A percentile compares a stretch with the other conserved stretches of the same genome.
Evolutionary conservation across 352 stramenopile species (phyloP).

Genomic region (Globisporangium iwayamae): DNA sequence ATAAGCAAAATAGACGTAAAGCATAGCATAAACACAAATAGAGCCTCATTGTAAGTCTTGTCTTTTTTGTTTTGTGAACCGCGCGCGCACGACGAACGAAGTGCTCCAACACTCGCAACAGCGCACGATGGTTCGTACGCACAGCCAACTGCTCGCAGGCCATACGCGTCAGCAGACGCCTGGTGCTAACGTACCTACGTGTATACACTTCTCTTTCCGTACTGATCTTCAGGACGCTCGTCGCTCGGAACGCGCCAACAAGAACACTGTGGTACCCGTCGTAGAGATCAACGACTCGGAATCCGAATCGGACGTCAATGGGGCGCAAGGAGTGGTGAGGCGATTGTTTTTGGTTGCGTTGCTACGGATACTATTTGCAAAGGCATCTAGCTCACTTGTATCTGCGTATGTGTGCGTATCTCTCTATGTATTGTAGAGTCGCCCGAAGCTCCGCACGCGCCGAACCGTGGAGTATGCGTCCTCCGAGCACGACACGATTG

Average conservation of each 20-base stretch:
- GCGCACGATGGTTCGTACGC: not conserved
- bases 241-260: constrained; percentile 4
- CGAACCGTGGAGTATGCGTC: constrained; percentile 10
- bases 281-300: constrained; percentile 21
- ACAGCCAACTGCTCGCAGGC: not conserved
- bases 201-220: too few relatives aligned
- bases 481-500: constrained; percentile 31
- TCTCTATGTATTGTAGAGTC: constrained; percentile 13
- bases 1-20: not conserved
- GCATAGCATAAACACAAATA: not conserved
- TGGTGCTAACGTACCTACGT: not conserved
- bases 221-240: not conserved
- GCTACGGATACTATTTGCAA: not conserved
- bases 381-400: not conserved
- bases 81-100: constrained; percentile 6
- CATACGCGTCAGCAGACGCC: not conserved
- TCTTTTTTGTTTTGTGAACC: constrained; percentile 8
- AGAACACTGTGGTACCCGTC: constrained; percentile 7
- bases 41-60: not conserved
- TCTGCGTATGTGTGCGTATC: not conserved
- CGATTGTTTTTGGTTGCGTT: not conserved
- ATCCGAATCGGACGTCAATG: constrained; percentile 14
- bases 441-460: constrained; percentile 27
- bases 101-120: not conserved
- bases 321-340: not conserved